A percentile compares a stretch with the other conserved stretches of the same genome.
Evolutionary conservation across 305 asterid genomes (phyloP).

Genomic region (Fraxinus greggii): DNA sequence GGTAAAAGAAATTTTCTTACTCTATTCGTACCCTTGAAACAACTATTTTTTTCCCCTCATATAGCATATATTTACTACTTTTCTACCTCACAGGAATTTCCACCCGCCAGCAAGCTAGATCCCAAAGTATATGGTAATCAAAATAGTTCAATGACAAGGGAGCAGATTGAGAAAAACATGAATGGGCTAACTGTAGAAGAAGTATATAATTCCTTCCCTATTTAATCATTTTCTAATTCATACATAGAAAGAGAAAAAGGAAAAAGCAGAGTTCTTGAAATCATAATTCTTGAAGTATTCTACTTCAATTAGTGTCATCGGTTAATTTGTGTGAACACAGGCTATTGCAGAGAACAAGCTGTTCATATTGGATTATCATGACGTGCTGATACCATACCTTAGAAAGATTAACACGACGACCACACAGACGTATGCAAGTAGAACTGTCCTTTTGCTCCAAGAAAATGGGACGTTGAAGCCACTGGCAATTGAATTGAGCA

Average conservation of each 20-base stretch:
- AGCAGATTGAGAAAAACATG: conserved; percentile 36
- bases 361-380: conserved; percentile 71
- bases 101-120: conserved; percentile 45
- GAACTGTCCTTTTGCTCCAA: conserved; percentile 63
- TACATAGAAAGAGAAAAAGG: neutral
- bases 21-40: neutral
- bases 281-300: neutral
- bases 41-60: neutral
- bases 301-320: neutral
- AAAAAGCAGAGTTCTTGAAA: neutral
- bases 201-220: conserved; percentile 20
- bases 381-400: conserved; percentile 59
- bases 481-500: conserved; percentile 64
- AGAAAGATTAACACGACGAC: conserved; percentile 57
- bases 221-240: neutral
- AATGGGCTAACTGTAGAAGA: conserved; percentile 41
- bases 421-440: conserved; percentile 60
- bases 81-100: conserved; percentile 44
- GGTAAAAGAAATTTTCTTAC: conserved; percentile 16
- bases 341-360: conserved; percentile 43
- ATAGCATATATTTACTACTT: neutral
- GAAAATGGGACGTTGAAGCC: conserved; percentile 59
- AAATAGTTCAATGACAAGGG: conserved; percentile 34
- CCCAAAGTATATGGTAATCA: conserved; percentile 41
- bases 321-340: conserved; percentile 29